Percentiles rank a stretch among this genome's conserved stretches.
These are phyloP conservation scores for Aegilops longissima DNA, from an alignment of 176 grass and related monocot species.

Conservation along the genomic window DNA sequence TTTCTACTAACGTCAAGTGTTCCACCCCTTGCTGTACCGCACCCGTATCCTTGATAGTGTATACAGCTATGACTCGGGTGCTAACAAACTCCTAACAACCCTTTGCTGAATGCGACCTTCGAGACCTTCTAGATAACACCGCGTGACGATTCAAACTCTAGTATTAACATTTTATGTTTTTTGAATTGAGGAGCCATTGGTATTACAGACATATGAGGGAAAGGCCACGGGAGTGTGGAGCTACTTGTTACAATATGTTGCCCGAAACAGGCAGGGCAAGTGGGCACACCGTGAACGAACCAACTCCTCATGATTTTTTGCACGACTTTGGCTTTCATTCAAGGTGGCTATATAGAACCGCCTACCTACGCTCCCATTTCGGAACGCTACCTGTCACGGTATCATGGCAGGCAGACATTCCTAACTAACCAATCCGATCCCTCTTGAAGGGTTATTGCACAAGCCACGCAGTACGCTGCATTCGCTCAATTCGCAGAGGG, in stretches of 20 bases:
- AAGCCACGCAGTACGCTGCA: background rate
- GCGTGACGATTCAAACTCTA: too few species aligned
- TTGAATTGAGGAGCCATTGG: too few species aligned
- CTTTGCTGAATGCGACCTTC: too few species aligned
- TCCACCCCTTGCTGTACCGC: too few species aligned
- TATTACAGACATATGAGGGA: background rate
- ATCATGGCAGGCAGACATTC: slow-evolving; percentile 39
- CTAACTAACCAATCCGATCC: slow-evolving; percentile 42
- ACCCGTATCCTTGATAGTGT: too few species aligned
- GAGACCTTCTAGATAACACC: too few species aligned
- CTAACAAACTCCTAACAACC: too few species aligned
- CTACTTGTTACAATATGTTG: background rate
- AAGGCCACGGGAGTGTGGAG: background rate
- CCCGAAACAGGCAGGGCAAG: slow-evolving; percentile 3
- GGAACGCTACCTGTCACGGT: slow-evolving; percentile 11
- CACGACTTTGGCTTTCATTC: slow-evolving; percentile 28
- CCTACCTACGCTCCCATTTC: slow-evolving; percentile 18
- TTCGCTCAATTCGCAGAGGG: background rate
- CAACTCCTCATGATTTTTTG: slow-evolving; percentile 8
- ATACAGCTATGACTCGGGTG: too few species aligned
- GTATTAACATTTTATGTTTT: too few species aligned
- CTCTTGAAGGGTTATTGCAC: background rate
- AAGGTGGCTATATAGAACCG: slow-evolving; percentile 29
- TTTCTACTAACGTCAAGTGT: too few species aligned
- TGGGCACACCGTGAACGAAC: slow-evolving; percentile 23